These are phyloP conservation scores for Puccinellia tenuiflora DNA, from an alignment of 176 grass and related monocot genomes.

Conservation along the genomic window DNA sequence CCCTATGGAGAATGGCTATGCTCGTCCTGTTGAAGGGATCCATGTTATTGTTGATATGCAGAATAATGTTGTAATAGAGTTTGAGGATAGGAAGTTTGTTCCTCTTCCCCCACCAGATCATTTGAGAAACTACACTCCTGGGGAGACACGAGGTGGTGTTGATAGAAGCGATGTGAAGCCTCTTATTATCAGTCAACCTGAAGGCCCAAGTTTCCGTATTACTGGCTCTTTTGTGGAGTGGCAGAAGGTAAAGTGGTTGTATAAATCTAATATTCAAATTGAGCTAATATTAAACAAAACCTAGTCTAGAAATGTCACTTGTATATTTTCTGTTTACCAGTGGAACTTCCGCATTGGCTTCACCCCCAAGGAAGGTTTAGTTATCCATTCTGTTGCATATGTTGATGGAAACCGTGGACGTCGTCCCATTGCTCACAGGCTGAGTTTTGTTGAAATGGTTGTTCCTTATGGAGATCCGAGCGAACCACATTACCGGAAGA, in stretches of 20 bases:
- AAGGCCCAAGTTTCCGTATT: conserved; percentile 94
- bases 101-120: conserved; percentile 91
- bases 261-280: background rate
- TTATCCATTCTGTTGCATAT: conserved; percentile 94
- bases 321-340: conserved; percentile 32
- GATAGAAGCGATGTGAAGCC: conserved; percentile 95
- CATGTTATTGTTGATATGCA: conserved; percentile 93
- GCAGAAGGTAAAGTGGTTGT: conserved; percentile 78
- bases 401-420: conserved; percentile 93
- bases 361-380: conserved; percentile 93
- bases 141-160: conserved; percentile 95
- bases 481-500: conserved; percentile 98
- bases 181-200: conserved; percentile 83
- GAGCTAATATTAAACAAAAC: background rate
- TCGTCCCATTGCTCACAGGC: conserved; percentile 78
- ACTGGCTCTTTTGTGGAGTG: conserved; percentile 96
- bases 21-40: conserved; percentile 96
- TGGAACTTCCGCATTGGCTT: conserved; percentile 99
- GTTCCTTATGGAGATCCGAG: conserved; percentile 99
- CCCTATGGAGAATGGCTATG: conserved; percentile 99
- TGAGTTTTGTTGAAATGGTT: conserved; percentile 99
- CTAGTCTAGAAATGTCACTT: background rate
- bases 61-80: conserved; percentile 80
- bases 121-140: conserved; percentile 95
- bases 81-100: conserved; percentile 94